Evolutionary conservation across 192 early-diverging fungal genomes (phyloP).

Genomic region (Gryganskiella cystojenkinii): DNA sequence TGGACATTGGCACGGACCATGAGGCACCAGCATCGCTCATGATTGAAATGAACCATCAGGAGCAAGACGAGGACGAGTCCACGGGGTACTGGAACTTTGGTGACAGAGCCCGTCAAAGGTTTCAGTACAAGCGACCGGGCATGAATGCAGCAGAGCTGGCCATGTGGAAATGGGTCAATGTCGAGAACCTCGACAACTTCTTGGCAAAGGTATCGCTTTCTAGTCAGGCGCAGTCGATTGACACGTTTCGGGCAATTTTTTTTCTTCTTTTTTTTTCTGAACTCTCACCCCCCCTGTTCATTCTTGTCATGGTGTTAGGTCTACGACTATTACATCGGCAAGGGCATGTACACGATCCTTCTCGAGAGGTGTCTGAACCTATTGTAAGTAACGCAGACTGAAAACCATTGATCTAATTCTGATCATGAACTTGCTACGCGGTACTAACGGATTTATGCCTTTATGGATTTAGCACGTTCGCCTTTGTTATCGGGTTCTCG

Average conservation of each 20-base stretch:
- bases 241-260: too few relatives aligned
- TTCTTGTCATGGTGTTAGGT: constrained; percentile 50
- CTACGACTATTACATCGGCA: constrained; percentile 90
- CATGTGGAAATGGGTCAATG: constrained; percentile 85
- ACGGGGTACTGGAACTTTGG: constrained; percentile 35
- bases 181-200: constrained; percentile 88
- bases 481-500: constrained; percentile 89
- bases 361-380: constrained; percentile 82
- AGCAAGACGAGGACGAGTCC: constrained; percentile 29
- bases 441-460: too few relatives aligned
- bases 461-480: constrained; percentile 69
- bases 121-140: constrained; percentile 52
- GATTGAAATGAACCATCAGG: constrained; percentile 63
- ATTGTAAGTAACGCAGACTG: constrained; percentile 64
- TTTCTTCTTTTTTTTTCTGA: not conserved
- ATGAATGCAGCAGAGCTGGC: constrained; percentile 69
- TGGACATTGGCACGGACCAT: constrained; percentile 53
- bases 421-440: not conserved
- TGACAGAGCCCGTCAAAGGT: constrained; percentile 13
- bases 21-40: constrained; percentile 73
- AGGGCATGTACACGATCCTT: constrained; percentile 87
- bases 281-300: not conserved
- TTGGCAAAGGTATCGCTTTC: constrained; percentile 67
- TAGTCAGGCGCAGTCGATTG: constrained; percentile 8
- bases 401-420: constrained; percentile 2